These are phyloP conservation scores for Umbelopsis ramanniana DNA, from an alignment of 192 early-diverging fungal genomes.

Conservation along the genomic window DNA sequence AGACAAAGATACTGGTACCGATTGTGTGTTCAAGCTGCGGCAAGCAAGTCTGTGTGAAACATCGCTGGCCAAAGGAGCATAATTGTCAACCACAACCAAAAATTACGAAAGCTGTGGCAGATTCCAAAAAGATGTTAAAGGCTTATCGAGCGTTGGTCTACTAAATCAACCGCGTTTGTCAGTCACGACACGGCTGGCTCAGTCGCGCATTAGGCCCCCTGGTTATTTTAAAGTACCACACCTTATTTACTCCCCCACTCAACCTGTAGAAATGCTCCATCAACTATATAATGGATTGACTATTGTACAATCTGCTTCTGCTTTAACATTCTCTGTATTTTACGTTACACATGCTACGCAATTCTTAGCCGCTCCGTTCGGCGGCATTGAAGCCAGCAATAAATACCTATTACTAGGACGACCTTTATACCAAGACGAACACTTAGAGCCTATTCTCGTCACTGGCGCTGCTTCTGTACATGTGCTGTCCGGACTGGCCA, in stretches of 20 bases:
- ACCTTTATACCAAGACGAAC: slow-evolving; percentile 41
- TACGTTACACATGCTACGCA: slow-evolving; percentile 33
- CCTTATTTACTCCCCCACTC: neutral
- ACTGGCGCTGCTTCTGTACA: slow-evolving; percentile 28
- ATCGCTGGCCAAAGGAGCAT: slow-evolving; percentile 18
- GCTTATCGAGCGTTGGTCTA: neutral
- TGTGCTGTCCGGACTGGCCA: slow-evolving; percentile 26
- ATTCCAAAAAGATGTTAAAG: neutral
- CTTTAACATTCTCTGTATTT: slow-evolving; percentile 32
- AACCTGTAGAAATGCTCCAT: neutral
- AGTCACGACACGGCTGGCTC: too few relatives aligned
- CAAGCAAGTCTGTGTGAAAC: slow-evolving; percentile 1
- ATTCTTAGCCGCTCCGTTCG: slow-evolving; percentile 22
- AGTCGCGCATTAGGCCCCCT: too few relatives aligned
- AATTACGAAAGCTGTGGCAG: neutral
- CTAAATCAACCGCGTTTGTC: too few relatives aligned
- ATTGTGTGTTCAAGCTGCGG: slow-evolving; percentile 1
- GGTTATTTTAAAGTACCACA: neutral
- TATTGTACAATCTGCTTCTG: slow-evolving; percentile 30
- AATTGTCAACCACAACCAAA: slow-evolving; percentile 8
- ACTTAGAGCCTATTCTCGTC: slow-evolving; percentile 34
- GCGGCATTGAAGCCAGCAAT: slow-evolving; percentile 26
- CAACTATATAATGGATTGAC: slow-evolving; percentile 24
- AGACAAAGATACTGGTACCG: slow-evolving; percentile 4
- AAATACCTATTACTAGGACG: slow-evolving; percentile 30